These are phyloP conservation scores for Solanum dulcamara DNA, from an alignment of 257 asterid genomes.

Conservation along the genomic window DNA sequence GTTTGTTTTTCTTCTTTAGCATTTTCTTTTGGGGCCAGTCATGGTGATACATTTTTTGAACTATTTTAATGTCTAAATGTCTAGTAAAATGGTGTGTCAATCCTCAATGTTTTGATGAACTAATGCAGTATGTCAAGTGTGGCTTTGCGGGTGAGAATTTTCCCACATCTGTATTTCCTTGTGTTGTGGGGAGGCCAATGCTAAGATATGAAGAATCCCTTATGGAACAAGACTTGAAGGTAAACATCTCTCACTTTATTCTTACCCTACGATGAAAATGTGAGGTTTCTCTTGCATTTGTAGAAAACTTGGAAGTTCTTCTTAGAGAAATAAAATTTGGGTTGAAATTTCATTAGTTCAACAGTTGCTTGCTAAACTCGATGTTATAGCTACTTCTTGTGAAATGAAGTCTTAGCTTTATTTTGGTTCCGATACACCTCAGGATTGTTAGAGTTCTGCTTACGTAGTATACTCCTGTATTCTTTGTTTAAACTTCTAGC, in stretches of 20 bases:
- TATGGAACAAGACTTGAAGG: slow-evolving; percentile 87
- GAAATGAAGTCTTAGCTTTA: neutral
- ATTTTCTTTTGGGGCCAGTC: neutral
- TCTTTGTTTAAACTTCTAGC: neutral
- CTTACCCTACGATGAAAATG: neutral
- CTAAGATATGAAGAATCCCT: slow-evolving; percentile 91
- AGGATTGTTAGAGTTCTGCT: neutral
- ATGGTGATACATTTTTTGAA: neutral
- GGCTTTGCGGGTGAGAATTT: slow-evolving; percentile 96
- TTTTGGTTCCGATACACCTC: neutral
- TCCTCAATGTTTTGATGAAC: neutral
- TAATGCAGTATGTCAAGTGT: slow-evolving; percentile 89
- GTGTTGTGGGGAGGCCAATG: slow-evolving; percentile 98
- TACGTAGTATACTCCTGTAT: neutral
- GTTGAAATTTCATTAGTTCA: neutral
- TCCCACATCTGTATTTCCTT: slow-evolving; percentile 93
- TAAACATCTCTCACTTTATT: slow-evolving; percentile 10
- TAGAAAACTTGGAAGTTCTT: neutral
- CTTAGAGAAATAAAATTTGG: neutral
- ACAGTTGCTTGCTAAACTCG: neutral
- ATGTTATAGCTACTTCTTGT: neutral
- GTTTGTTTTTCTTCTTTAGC: neutral
- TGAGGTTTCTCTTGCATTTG: neutral
- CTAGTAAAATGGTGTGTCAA: neutral
- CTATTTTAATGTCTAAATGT: neutral